Conservation (phyloP, 2,329 filamentous ascomycete genomes). For the Zymoseptoria tritici region DNA sequence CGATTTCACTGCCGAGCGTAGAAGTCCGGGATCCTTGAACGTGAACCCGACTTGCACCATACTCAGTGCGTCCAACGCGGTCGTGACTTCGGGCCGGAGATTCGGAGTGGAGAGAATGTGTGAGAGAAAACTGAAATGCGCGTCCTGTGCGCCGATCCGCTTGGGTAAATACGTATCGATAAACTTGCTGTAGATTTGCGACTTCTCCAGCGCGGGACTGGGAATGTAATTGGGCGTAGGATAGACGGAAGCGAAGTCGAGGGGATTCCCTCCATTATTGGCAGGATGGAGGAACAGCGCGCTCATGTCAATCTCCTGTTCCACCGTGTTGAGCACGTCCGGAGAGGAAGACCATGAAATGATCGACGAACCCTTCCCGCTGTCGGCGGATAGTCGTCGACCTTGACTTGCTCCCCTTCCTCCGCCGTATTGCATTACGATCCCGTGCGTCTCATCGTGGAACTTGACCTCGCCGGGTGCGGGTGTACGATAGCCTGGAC, state of each 20-base stretch:
- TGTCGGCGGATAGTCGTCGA: neutral
- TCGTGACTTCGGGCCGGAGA: constrained; percentile 17
- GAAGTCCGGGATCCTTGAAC: constrained; percentile 18
- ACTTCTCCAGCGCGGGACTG: constrained; percentile 11
- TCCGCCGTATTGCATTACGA: constrained; percentile 6
- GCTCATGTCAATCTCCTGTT: neutral
- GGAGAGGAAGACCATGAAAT: neutral
- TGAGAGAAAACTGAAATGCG: constrained; percentile 20
- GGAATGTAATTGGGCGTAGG: constrained; percentile 7
- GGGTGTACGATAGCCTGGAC: constrained; percentile 25
- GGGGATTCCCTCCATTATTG: neutral
- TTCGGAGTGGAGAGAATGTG: constrained; percentile 16
- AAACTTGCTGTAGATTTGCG: constrained; percentile 21
- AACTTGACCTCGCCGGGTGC: constrained; percentile 22
- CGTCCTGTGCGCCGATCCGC: constrained; percentile 6
- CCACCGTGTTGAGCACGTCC: neutral
- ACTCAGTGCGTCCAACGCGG: constrained; percentile 24
- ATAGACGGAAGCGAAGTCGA: constrained; percentile 6
- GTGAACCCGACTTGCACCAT: constrained; percentile 25
- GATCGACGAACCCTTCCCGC: neutral
- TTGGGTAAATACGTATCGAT: constrained; percentile 26
- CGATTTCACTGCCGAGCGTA: constrained; percentile 18
- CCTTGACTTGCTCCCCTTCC: neutral
- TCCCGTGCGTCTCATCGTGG: constrained; percentile 21
- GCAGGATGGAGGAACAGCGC: constrained; percentile 1